These are phyloP conservation scores for Fallopia convolvulus DNA, from an alignment of 148 eudicot species.

Conservation along the genomic window DNA sequence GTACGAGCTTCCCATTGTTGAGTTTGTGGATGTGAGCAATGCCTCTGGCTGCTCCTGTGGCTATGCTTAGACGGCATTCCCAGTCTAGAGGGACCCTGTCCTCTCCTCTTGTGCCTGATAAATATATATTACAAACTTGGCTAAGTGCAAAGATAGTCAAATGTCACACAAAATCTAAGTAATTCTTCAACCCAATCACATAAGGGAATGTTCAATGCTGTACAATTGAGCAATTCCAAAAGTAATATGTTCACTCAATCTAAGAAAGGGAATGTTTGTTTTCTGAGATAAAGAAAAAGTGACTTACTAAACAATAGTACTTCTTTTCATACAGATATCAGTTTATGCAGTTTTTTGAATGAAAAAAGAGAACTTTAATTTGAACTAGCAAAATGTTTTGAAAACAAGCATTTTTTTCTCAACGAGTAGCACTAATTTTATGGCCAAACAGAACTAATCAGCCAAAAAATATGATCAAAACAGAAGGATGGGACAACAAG, in stretches of 20 bases:
- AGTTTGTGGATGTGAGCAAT: conserved; percentile 56
- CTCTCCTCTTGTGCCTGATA: conserved; percentile 62
- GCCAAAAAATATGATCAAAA: neutral
- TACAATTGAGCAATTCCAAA: no score
- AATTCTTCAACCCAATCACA: neutral
- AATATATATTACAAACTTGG: neutral
- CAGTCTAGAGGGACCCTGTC: conserved; percentile 62
- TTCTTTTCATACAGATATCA: neutral
- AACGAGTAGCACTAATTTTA: neutral
- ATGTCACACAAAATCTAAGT: neutral
- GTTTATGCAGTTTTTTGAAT: neutral
- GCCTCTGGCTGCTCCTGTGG: conserved; percentile 76
- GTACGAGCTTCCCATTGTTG: conserved; percentile 61
- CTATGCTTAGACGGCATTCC: conserved; percentile 66
- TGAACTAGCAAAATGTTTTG: neutral
- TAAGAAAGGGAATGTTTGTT: neutral
- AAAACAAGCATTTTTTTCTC: neutral
- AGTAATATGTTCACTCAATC: neutral
- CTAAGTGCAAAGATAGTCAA: neutral
- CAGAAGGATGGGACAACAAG: neutral
- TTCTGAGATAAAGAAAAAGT: neutral
- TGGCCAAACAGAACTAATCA: neutral
- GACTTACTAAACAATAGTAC: neutral
- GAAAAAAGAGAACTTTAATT: neutral
- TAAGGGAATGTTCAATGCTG: neutral